phyloP scores from a whole-genome alignment of 2,329 filamentous ascomycete genomes.

The Colletotrichum acutatum region DNA sequence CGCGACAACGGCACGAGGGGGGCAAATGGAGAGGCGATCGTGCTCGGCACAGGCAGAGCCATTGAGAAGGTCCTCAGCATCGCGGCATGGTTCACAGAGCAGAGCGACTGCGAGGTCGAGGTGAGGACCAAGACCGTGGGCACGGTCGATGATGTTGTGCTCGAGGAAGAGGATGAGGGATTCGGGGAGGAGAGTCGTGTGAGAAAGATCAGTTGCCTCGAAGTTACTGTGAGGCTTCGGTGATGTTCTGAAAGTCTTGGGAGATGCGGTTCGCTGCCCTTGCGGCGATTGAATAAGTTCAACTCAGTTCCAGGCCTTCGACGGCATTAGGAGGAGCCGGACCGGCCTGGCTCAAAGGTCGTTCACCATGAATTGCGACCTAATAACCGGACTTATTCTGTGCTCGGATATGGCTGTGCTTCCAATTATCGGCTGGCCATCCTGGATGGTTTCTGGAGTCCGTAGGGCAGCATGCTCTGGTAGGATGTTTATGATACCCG shows the following conservation, averaged over 20 bases:
- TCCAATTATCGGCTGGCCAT: not conserved
- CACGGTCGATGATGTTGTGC: constrained; percentile 75
- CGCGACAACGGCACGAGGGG: constrained; percentile 42
- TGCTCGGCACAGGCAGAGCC: constrained; percentile 75
- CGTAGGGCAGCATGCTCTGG: not conserved
- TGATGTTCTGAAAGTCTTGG: constrained; percentile 42
- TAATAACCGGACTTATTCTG: no score
- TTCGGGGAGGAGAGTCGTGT: constrained; percentile 50
- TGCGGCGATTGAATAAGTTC: not conserved
- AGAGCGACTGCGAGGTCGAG: constrained; percentile 67
- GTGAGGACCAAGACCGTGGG: constrained; percentile 71
- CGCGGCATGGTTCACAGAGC: constrained; percentile 72
- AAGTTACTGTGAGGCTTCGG: constrained; percentile 59
- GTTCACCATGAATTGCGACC: no score
- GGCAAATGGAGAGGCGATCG: constrained; percentile 56
- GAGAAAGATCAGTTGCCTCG: constrained; percentile 62
- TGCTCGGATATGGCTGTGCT: no score
- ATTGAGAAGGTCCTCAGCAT: constrained; percentile 72
- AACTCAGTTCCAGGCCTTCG: not conserved
- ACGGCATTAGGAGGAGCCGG: not conserved
- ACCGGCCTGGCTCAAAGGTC: no score
- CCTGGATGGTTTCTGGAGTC: no score
- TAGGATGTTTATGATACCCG: constrained; percentile 7
- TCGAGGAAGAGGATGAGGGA: constrained; percentile 50
- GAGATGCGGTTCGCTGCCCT: not conserved